Evolutionary conservation across 1,284 basidiomycete genomes (phyloP).

Genomic region (Pseudozyma sp.): DNA sequence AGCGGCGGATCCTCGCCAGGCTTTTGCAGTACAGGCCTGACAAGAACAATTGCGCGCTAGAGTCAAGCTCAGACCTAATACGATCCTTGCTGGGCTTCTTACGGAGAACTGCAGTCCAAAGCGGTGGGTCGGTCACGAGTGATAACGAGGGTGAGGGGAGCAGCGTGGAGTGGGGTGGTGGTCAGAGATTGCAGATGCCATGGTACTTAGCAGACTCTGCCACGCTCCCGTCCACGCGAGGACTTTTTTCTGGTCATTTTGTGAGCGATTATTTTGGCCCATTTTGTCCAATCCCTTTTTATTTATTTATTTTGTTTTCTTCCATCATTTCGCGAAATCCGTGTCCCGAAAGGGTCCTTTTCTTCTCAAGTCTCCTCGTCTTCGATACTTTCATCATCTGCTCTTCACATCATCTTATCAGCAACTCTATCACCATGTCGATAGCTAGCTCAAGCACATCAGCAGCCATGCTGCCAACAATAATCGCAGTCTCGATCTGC

Average conservation of each 20-base stretch:
- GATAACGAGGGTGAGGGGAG: too few species aligned
- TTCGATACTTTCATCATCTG: neutral
- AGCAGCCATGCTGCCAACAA: slow-evolving; percentile 28
- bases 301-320: neutral
- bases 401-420: neutral
- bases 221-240: slow-evolving; percentile 1
- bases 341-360: slow-evolving; percentile 6
- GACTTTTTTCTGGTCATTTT: neutral
- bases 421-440: slow-evolving; percentile 18
- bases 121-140: too few species aligned
- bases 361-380: slow-evolving; percentile 5
- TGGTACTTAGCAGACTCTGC: neutral
- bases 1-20: neutral
- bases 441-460: slow-evolving; percentile 14
- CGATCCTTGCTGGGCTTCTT: too few species aligned
- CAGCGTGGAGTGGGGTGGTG: neutral
- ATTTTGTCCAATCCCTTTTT: neutral
- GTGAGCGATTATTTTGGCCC: neutral
- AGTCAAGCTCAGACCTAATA: too few species aligned
- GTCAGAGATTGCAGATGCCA: slow-evolving; percentile 13
- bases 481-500: slow-evolving; percentile 51
- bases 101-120: too few species aligned
- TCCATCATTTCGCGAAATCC: neutral
- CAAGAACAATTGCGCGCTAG: too few species aligned
- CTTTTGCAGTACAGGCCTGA: neutral